These are phyloP conservation scores for Plantago rigida DNA, from an alignment of 305 asterid genomes.

Conservation along the genomic window DNA sequence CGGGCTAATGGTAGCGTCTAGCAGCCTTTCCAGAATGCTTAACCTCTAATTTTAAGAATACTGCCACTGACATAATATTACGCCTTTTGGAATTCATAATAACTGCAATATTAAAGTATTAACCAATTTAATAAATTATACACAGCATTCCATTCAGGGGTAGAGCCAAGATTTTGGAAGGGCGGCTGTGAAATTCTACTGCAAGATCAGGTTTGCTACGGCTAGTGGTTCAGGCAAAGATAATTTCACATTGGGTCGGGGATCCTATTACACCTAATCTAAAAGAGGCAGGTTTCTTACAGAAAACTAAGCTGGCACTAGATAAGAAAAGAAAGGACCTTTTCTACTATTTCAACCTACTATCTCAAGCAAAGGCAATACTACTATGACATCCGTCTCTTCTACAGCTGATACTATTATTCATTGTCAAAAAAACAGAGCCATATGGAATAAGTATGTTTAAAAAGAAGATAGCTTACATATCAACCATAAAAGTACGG, in stretches of 20 bases:
- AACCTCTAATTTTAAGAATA: neutral
- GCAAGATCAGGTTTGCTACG: too few species aligned
- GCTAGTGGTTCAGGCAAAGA: too few species aligned
- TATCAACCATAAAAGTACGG: neutral
- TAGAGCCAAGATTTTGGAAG: too few species aligned
- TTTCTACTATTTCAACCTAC: too few species aligned
- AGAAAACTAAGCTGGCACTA: too few species aligned
- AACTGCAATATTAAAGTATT: neutral
- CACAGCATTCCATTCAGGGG: neutral
- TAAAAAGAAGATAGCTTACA: neutral
- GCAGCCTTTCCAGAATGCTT: slow-evolving; percentile 17
- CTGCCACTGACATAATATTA: neutral
- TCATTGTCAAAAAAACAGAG: neutral
- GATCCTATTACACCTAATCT: too few species aligned
- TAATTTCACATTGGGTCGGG: too few species aligned
- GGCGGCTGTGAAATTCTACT: too few species aligned
- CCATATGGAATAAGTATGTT: neutral
- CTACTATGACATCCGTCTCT: neutral
- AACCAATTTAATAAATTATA: neutral
- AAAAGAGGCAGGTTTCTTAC: too few species aligned
- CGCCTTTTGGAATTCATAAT: neutral
- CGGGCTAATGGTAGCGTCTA: neutral
- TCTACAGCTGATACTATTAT: slow-evolving; percentile 3
- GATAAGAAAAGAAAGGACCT: too few species aligned
- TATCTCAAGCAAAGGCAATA: too few species aligned